A percentile compares a stretch with the other conserved stretches of the same genome.
Evolutionary conservation across 306 rosid genomes (phyloP).

Genomic region (Macrotyloma uniflorum): DNA sequence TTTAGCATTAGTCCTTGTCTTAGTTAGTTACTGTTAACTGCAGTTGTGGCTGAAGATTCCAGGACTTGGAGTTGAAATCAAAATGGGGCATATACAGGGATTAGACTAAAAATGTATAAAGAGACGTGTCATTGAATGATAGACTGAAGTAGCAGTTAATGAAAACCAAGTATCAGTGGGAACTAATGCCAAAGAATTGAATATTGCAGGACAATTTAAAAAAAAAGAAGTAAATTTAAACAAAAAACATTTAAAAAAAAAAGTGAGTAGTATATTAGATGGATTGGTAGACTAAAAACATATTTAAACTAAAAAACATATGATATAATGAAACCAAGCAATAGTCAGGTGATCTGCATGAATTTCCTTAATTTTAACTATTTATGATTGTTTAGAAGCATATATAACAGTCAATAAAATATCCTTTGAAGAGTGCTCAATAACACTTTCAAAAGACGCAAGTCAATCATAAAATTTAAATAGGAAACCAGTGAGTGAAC

Average conservation of each 20-base stretch:
- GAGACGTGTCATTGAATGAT: not conserved
- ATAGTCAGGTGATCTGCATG: slow-evolving; percentile 5
- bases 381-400: not conserved
- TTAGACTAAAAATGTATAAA: not conserved
- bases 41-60: not conserved
- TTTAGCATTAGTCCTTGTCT: not conserved
- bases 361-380: not conserved
- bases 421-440: slow-evolving; percentile 19
- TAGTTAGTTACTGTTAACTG: not conserved
- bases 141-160: not conserved
- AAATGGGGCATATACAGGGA: not conserved
- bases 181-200: not conserved
- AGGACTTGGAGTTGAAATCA: not conserved
- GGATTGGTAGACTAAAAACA: not conserved
- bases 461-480: slow-evolving; percentile 12
- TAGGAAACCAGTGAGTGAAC: not conserved
- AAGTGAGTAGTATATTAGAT: not conserved
- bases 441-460: slow-evolving; percentile 3
- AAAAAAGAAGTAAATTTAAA: too few species aligned
- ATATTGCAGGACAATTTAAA: not conserved
- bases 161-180: not conserved
- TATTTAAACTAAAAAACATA: not conserved
- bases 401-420: not conserved
- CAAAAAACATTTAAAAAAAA: too few species aligned
- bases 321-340: slow-evolving; percentile 18